Percentiles rank a stretch among this genome's conserved stretches.
Conservation (phyloP, 2,329 filamentous ascomycete genomes). For the Blastomyces silverae region DNA sequence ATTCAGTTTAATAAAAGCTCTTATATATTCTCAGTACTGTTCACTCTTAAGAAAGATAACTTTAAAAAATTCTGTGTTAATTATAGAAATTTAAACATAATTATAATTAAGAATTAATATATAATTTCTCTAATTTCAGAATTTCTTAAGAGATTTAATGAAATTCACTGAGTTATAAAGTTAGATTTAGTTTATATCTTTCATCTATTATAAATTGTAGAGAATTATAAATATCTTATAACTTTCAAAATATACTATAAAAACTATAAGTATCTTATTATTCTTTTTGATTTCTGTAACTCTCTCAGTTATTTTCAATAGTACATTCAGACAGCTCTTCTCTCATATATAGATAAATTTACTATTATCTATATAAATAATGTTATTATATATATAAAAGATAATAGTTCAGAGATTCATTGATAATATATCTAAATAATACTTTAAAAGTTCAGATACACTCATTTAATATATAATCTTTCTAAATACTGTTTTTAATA, state of each 20-base stretch:
- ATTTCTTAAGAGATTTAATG: slow-evolving; percentile 21
- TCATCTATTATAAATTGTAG: slow-evolving; percentile 25
- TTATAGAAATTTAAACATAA: too few relatives aligned
- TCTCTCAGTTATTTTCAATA: slow-evolving; percentile 22
- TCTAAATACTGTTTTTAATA: not conserved
- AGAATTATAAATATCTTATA: slow-evolving; percentile 23
- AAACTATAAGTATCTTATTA: slow-evolving; percentile 18
- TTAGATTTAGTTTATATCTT: slow-evolving; percentile 26
- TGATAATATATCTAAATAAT: too few relatives aligned
- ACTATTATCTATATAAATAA: slow-evolving; percentile 27
- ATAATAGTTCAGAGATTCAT: too few relatives aligned
- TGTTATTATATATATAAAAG: too few relatives aligned
- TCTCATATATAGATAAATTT: slow-evolving; percentile 20
- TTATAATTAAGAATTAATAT: too few relatives aligned
- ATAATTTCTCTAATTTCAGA: slow-evolving; percentile 27
- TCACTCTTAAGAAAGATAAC: too few relatives aligned
- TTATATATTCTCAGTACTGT: too few relatives aligned
- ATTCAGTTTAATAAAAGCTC: too few relatives aligned
- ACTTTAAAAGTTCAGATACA: too few relatives aligned
- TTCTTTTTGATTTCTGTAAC: slow-evolving; percentile 17
- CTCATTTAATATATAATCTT: slow-evolving; percentile 31
- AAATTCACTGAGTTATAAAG: slow-evolving; percentile 21
- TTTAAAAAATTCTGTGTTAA: too few relatives aligned
- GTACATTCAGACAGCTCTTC: slow-evolving; percentile 26
- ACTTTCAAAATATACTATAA: slow-evolving; percentile 18